Conservation (phyloP, 768 basidiomycete species). For the Leccinum rimulosum region DNA sequence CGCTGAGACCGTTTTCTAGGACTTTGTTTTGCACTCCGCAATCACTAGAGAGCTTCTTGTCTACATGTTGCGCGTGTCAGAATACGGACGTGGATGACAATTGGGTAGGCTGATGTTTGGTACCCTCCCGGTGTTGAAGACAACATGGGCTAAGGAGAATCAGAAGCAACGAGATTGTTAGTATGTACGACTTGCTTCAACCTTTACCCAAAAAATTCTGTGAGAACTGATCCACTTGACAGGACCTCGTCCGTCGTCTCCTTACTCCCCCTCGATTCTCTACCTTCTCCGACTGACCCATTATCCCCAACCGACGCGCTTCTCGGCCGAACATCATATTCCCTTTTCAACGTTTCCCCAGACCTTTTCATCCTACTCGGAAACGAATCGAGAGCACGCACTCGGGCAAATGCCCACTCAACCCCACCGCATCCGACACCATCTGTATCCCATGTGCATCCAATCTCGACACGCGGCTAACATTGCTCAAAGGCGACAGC, state of each 20-base stretch:
- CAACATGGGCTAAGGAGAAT: constrained; percentile 56
- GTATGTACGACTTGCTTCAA: constrained; percentile 50
- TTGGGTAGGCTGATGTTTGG: constrained; percentile 57
- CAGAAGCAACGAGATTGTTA: constrained; percentile 65
- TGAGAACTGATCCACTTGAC: constrained; percentile 13
- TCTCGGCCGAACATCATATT: constrained; percentile 49
- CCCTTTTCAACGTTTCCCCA: constrained; percentile 54
- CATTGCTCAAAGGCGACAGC: constrained; percentile 37
- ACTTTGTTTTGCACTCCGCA: not conserved
- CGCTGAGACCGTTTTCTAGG: not conserved
- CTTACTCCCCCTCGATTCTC: constrained; percentile 48
- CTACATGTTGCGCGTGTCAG: not conserved
- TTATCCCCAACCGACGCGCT: constrained; percentile 44
- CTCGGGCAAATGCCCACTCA: constrained; percentile 45
- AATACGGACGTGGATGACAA: constrained; percentile 6
- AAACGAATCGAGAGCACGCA: constrained; percentile 43
- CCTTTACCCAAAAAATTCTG: not conserved
- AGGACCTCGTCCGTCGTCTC: constrained; percentile 71
- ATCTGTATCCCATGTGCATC: constrained; percentile 48
- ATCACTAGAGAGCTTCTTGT: constrained; percentile 19
- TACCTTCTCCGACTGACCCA: constrained; percentile 42
- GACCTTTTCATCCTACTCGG: constrained; percentile 49
- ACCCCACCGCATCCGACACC: constrained; percentile 42
- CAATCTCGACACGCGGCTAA: constrained; percentile 54
- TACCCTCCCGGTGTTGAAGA: constrained; percentile 54